Percentiles rank a stretch among this genome's conserved stretches.
Conservation (phyloP, 2,329 filamentous ascomycete species). For the Parastagonospora avenae region DNA sequence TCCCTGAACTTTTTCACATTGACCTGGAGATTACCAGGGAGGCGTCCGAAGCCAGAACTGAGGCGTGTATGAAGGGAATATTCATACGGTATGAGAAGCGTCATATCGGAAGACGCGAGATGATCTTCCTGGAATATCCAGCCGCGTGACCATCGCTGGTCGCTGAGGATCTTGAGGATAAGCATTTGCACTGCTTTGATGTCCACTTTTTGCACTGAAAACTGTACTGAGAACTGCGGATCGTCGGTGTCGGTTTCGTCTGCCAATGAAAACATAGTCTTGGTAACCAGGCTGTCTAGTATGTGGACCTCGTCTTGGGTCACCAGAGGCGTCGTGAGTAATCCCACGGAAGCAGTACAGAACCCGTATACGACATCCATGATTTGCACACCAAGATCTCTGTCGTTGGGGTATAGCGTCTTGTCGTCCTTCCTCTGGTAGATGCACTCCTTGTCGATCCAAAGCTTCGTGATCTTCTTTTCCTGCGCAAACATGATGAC, state of each 20-base stretch:
- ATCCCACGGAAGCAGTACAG: conserved; percentile 13
- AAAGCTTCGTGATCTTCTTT: conserved; percentile 8
- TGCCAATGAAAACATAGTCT: conserved; percentile 1
- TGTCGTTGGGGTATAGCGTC: conserved; percentile 2
- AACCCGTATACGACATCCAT: conserved; percentile 27
- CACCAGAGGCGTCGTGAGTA: conserved; percentile 14
- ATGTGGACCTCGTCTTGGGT: conserved; percentile 11
- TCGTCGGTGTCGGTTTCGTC: neutral
- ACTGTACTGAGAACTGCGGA: no score
- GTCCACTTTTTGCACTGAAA: neutral
- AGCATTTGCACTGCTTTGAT: conserved; percentile 10
- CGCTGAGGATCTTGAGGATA: conserved; percentile 16
- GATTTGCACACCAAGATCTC: conserved; percentile 16
- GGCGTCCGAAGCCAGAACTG: conserved; percentile 4
- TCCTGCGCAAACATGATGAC: conserved; percentile 19
- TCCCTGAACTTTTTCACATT: conserved; percentile 12
- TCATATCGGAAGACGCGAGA: conserved; percentile 18
- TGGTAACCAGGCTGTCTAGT: conserved; percentile 10
- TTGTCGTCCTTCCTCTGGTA: conserved; percentile 18
- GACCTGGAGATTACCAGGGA: conserved; percentile 19
- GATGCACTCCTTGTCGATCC: conserved; percentile 29
- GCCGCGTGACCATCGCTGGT: conserved; percentile 22
- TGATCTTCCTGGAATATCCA: conserved; percentile 34
- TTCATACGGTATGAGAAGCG: conserved; percentile 17
- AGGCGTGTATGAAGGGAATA: neutral